Evolutionary conservation across 2,329 filamentous ascomycete genomes (phyloP), one percentile per base, ranked within the genome.

Genomic region (Diplodia sapinea): DNA sequence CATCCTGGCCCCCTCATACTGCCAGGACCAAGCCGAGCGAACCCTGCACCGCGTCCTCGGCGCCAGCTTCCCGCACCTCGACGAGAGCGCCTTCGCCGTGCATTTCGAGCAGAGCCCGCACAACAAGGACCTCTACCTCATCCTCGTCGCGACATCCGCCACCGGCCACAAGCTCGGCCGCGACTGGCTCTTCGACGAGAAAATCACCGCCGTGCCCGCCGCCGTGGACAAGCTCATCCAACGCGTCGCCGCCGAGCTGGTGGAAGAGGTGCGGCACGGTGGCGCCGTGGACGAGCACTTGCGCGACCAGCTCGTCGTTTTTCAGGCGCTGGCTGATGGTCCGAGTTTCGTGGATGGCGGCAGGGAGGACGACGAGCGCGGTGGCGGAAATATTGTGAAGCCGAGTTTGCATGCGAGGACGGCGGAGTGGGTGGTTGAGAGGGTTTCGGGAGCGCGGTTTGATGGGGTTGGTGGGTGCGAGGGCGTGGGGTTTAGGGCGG

Each of bases 291-390:
- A 89, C 71, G 80, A 82, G 72, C 79, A 82, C 69, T 81, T 87
- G 81, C 77, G 84, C 52, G 87, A 89, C 74, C 87, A 89, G 71
- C 70, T 89, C 31, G 83, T 88, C 1, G 80, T 89, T 0, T 89
- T 87, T 68, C 85, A 88, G 72, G 84, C 84, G 17, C 74, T 89
- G 23, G 84, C 85, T 4, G 71, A 76, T 9, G 83, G 83, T 0
- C 71, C 36, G 47, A 81, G 79, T 69, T 56, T 61, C 0, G 77
- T 83, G 0, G 74, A 73, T 69, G 74, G 72, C n/a, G 73, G 75
- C 23, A 2, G 69, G 29, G 68, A 68, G 29, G 68, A 68, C 20
- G 71, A 68, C 8, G 9, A 13, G 29, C 71, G 74, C 11, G 70
- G 69, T 7, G 71, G 68, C 26, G 71, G 74, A 26, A 26, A 26